phyloP scores from a whole-genome alignment of 495 filamentous ascomycete genomes.

The Aspergillus mulundensis region DNA sequence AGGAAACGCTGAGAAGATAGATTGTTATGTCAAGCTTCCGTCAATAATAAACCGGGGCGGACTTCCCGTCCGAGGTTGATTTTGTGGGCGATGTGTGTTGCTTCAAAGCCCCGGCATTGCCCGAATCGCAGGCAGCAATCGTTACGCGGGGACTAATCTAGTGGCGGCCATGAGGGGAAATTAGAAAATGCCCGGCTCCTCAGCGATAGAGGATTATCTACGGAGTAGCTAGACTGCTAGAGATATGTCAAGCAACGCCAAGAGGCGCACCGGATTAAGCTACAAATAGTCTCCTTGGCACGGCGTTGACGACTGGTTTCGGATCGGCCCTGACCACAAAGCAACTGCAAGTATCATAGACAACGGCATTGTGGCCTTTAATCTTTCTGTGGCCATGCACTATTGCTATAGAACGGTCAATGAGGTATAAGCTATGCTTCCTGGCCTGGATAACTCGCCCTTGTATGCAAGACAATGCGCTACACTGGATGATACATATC shows the following conservation, averaged over 20 bases:
- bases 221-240: neutral
- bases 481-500: neutral
- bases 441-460: neutral
- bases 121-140: neutral
- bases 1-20: neutral
- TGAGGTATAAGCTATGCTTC: neutral
- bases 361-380: neutral
- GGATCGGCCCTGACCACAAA: neutral
- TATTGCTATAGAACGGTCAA: neutral
- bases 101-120: neutral
- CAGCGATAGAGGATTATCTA: neutral
- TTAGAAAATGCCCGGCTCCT: neutral
- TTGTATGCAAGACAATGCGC: neutral
- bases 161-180: neutral
- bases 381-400: neutral
- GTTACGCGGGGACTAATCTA: neutral
- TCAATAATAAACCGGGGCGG: neutral
- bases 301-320: neutral
- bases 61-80: neutral
- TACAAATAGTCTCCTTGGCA: constrained; percentile 6
- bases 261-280: constrained; percentile 1
- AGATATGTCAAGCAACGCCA: neutral
- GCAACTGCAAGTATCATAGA: no score
- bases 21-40: constrained; percentile 8
- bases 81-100: neutral